Base-by-base conservation (phyloP, 192 early-diverging fungal genomes). In the Geosiphon pyriformis region DNA sequence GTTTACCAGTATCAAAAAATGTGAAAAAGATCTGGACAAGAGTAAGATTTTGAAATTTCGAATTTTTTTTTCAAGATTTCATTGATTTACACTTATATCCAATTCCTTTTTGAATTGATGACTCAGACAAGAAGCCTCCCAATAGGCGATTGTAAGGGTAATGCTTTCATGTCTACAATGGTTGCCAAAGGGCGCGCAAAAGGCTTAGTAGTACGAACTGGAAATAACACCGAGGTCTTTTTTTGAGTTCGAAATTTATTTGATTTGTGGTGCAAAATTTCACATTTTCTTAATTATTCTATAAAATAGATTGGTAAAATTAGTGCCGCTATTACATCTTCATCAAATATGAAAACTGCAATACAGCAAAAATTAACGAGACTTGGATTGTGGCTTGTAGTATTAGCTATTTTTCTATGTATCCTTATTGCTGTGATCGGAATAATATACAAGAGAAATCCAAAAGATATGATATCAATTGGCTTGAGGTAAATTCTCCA, bases 91-190 rank as follows among this genome's bases (percentile, higher is more conserved):
- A 30, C 10, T 22, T 35, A 3, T 15, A 4, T 31, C 0, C 4
- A 26, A n/a, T n/a, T 20, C 12, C 26, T 53, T 20, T 59, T 23
- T 27, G 22, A 20, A 54, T 69, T 57, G 34, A 53, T 49, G 32
- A 58, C 23, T 29, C 51, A 83, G 75, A 87, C 87, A 11, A 74
- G 88, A 42, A 81, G 80, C 50, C 73, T 90, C 3, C 80, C 80
- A 0, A 76, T 98, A 6, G 91, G 88, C 56, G 96, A 98, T 60
- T 97, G 96, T 74, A 94, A 90, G 72, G 92, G 94, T 48, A 96
- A 92, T 71, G 93, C 92, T 6, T 98, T 98, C 73, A 97, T 96
- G 95, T 88, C 93, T 10, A 98, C 95, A 2, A 80, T 91, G 4
- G 92, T 97, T 26, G 83, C 92, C 32, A 85, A 88, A 26, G 96